Conservation (phyloP, 2,329 filamentous ascomycete species). For the Penicillium rolfsii region DNA sequence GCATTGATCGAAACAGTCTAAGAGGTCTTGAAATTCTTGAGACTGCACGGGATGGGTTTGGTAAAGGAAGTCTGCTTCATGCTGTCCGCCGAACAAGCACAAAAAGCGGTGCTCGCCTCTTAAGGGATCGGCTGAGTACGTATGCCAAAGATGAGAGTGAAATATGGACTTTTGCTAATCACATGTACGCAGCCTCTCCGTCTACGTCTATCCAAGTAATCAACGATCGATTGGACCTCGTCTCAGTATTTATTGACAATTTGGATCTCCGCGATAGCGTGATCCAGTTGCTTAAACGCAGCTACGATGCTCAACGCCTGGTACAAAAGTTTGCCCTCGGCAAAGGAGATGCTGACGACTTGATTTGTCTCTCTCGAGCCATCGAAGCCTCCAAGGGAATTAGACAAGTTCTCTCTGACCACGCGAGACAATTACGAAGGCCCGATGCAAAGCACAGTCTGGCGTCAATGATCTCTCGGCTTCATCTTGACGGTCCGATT, state of each 20-base stretch:
- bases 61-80: constrained; percentile 84
- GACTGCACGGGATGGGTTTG: constrained; percentile 78
- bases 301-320: constrained; percentile 83
- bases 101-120: constrained; percentile 81
- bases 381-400: constrained; percentile 74
- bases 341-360: constrained; percentile 87
- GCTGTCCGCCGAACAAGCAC: constrained; percentile 88
- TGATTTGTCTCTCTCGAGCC: constrained; percentile 80
- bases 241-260: constrained; percentile 71
- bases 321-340: constrained; percentile 94
- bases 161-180: constrained; percentile 18
- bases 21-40: constrained; percentile 84
- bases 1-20: constrained; percentile 89
- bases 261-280: constrained; percentile 71
- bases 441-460: constrained; percentile 31
- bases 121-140: constrained; percentile 80
- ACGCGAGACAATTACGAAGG: constrained; percentile 11
- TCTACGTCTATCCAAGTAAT: constrained; percentile 85
- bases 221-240: constrained; percentile 76
- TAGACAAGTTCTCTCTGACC: constrained; percentile 36
- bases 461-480: constrained; percentile 35
- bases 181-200: constrained; percentile 62
- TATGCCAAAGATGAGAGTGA: neutral
- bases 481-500: constrained; percentile 63
- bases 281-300: constrained; percentile 68